phyloP scores from a whole-genome alignment of 441 rosid genomes.

The Omphalea diandra region DNA sequence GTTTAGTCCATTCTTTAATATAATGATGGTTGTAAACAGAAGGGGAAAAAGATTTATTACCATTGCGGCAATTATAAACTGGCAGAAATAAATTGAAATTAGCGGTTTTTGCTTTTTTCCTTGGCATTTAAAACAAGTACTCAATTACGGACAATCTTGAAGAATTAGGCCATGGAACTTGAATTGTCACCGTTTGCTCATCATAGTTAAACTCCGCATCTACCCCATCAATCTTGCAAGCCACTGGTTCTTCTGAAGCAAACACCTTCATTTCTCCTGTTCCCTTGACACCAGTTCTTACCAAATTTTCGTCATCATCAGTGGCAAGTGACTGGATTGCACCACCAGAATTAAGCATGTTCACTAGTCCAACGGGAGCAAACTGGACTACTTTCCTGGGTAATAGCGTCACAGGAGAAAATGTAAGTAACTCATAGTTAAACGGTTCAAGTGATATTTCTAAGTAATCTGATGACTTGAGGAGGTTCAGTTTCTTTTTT shows the following conservation, averaged over 20 bases:
- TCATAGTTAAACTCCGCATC: slow-evolving; percentile 42
- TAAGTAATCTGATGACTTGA: slow-evolving; percentile 31
- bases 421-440: slow-evolving; percentile 48
- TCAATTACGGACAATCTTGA: slow-evolving; percentile 40
- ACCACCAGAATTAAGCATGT: slow-evolving; percentile 75
- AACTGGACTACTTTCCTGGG: slow-evolving; percentile 34
- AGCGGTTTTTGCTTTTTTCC: too few species aligned
- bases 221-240: slow-evolving; percentile 48
- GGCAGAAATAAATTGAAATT: too few species aligned
- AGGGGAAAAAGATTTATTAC: too few species aligned
- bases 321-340: slow-evolving; percentile 46
- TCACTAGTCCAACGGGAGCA: slow-evolving; percentile 61
- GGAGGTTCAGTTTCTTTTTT: slow-evolving; percentile 45
- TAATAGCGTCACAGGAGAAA: slow-evolving; percentile 39
- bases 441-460: slow-evolving; percentile 52
- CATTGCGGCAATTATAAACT: too few species aligned
- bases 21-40: too few species aligned
- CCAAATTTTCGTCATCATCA: slow-evolving; percentile 21
- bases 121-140: slow-evolving; percentile 44
- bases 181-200: slow-evolving; percentile 42
- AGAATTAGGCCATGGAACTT: slow-evolving; percentile 57
- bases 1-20: too few species aligned
- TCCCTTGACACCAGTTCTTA: slow-evolving; percentile 46
- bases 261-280: slow-evolving; percentile 52
- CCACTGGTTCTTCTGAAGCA: slow-evolving; percentile 50